These are phyloP conservation scores for Suillus placidus DNA, from an alignment of 768 basidiomycete species.

Conservation along the genomic window DNA sequence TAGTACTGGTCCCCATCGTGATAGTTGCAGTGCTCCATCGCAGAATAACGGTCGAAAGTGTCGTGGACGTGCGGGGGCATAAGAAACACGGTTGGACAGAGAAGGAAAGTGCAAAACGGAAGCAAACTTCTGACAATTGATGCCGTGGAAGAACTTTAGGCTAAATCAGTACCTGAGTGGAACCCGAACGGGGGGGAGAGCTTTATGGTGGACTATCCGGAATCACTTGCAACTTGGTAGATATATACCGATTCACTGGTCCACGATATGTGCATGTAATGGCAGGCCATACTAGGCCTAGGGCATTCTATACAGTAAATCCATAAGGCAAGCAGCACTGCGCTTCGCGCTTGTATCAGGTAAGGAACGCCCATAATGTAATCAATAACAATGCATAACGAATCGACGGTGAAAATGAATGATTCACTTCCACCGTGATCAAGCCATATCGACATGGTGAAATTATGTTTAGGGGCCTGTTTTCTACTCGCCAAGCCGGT, in stretches of 20 bases:
- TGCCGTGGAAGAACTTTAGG: slow-evolving; percentile 7
- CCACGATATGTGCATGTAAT: neutral
- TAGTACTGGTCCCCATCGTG: slow-evolving; percentile 25
- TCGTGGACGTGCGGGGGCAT: slow-evolving; percentile 32
- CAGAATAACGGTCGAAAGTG: slow-evolving; percentile 22
- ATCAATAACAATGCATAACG: neutral
- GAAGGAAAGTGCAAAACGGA: slow-evolving; percentile 20
- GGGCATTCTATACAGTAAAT: slow-evolving; percentile 4
- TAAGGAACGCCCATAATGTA: neutral
- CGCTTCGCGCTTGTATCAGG: neutral
- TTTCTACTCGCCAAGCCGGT: neutral
- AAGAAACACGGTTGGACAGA: slow-evolving; percentile 14
- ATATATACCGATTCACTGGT: slow-evolving; percentile 2
- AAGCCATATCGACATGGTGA: neutral
- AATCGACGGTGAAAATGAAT: neutral
- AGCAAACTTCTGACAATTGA: slow-evolving; percentile 22
- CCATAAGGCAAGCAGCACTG: slow-evolving; percentile 8
- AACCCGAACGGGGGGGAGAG: neutral
- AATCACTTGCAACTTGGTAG: neutral
- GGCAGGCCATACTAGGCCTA: neutral
- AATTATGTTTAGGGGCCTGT: slow-evolving; percentile 5
- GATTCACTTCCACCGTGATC: slow-evolving; percentile 7
- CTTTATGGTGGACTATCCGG: neutral
- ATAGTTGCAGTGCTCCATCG: slow-evolving; percentile 12
- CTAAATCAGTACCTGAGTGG: slow-evolving; percentile 9